These are phyloP conservation scores for Penicillium arizonense DNA, from an alignment of 495 filamentous ascomycete species.

Conservation along the genomic window DNA sequence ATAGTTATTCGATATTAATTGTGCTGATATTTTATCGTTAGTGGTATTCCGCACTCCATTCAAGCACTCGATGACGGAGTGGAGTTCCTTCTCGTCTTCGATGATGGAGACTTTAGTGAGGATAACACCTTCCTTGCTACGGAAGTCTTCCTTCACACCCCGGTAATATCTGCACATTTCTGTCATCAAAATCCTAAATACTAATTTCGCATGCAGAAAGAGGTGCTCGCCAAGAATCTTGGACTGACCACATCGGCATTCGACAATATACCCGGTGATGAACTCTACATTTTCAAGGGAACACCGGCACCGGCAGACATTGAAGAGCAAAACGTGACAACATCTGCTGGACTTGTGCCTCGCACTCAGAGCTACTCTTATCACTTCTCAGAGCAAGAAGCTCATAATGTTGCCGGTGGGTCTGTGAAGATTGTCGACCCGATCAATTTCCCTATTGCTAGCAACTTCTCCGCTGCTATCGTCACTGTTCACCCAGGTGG, in stretches of 20 bases:
- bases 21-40: constrained; percentile 7
- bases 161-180: constrained; percentile 12
- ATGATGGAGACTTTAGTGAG: constrained; percentile 67
- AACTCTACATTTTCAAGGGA: constrained; percentile 71
- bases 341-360: constrained; percentile 55
- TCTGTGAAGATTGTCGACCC: constrained; percentile 69
- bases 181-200: not conserved
- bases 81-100: constrained; percentile 71
- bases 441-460: constrained; percentile 58
- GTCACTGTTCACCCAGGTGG: constrained; percentile 68
- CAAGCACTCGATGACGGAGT: constrained; percentile 63
- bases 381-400: constrained; percentile 63
- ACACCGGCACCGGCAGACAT: constrained; percentile 61
- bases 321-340: constrained; percentile 59
- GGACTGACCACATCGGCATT: constrained; percentile 53
- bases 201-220: constrained; percentile 27
- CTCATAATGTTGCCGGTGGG: constrained; percentile 58
- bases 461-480: constrained; percentile 59
- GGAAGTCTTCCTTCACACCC: constrained; percentile 62
- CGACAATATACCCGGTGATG: constrained; percentile 53
- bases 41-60: constrained; percentile 64
- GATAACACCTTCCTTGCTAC: constrained; percentile 67
- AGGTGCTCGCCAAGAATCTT: constrained; percentile 64
- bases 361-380: constrained; percentile 57
- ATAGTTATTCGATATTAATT: not conserved